Conservation (phyloP, 352 stramenopile genomes). For the Globisporangium apiculatum region DNA sequence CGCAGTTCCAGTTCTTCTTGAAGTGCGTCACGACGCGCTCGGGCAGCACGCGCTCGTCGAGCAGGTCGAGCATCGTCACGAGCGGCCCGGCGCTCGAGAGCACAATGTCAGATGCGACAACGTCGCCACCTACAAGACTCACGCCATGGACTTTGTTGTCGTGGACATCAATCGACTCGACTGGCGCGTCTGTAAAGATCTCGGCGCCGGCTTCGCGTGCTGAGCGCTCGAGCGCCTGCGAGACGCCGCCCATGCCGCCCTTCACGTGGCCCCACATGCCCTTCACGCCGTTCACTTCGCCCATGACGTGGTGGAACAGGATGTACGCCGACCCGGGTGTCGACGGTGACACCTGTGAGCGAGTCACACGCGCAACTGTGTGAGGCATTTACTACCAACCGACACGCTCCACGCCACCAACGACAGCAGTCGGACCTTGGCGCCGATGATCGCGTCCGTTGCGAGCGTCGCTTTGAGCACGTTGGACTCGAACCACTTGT, state of each 20-base stretch:
- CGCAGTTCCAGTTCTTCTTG: slow-evolving; percentile 71
- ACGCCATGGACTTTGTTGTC: slow-evolving; percentile 50
- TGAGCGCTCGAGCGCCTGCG: slow-evolving; percentile 52
- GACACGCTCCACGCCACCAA: neutral
- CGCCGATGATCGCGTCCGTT: slow-evolving; percentile 90
- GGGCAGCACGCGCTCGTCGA: slow-evolving; percentile 47
- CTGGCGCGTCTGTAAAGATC: slow-evolving; percentile 59
- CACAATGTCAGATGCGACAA: slow-evolving; percentile 48
- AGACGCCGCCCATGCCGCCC: slow-evolving; percentile 84
- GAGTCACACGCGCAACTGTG: neutral
- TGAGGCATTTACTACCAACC: neutral
- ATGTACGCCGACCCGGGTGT: slow-evolving; percentile 87
- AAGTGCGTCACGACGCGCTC: slow-evolving; percentile 63
- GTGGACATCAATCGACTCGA: slow-evolving; percentile 55
- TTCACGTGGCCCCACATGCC: slow-evolving; percentile 88
- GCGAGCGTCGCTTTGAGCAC: slow-evolving; percentile 87
- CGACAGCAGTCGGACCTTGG: slow-evolving; percentile 35
- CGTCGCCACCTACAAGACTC: slow-evolving; percentile 40
- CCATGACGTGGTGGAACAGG: slow-evolving; percentile 90
- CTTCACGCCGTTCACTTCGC: slow-evolving; percentile 83
- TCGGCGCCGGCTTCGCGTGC: slow-evolving; percentile 57
- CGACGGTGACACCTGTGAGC: slow-evolving; percentile 57
- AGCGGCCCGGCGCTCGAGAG: slow-evolving; percentile 79
- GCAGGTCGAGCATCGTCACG: slow-evolving; percentile 80
- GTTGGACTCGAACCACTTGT: slow-evolving; percentile 89